A percentile compares a stretch with the other conserved stretches of the same genome.
Conservation (phyloP, 2,329 filamentous ascomycete genomes). For the Penicillium hordei region DNA sequence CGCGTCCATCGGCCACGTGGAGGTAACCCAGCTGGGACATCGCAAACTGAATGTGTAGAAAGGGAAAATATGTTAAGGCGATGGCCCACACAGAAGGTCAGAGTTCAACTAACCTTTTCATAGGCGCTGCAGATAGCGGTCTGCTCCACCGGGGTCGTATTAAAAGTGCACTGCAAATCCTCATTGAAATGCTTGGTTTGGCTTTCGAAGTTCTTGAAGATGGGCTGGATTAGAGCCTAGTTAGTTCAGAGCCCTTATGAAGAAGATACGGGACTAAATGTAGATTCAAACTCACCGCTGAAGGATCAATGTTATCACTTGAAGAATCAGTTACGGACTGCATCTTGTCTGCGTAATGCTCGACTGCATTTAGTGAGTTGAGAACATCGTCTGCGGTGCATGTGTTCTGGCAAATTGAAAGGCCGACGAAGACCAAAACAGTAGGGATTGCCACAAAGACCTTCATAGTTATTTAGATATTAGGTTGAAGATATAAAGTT, state of each 20-base stretch:
- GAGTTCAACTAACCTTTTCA: background rate
- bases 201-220: background rate
- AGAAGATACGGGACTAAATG: too few relatives aligned
- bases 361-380: background rate
- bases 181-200: background rate
- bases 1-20: background rate
- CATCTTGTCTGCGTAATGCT: background rate
- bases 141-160: background rate
- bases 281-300: background rate
- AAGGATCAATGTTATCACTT: background rate
- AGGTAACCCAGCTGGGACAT: background rate
- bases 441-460: background rate
- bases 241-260: background rate
- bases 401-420: background rate
- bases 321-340: background rate
- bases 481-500: background rate
- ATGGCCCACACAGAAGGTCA: background rate
- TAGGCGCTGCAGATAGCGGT: background rate
- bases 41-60: background rate
- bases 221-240: background rate
- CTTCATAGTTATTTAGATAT: background rate
- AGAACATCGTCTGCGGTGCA: slow-evolving; percentile 2
- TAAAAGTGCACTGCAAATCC: background rate
- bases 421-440: background rate
- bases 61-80: background rate